Conservation (phyloP, 148 eudicot species). For the Nepenthes mirabilis region DNA sequence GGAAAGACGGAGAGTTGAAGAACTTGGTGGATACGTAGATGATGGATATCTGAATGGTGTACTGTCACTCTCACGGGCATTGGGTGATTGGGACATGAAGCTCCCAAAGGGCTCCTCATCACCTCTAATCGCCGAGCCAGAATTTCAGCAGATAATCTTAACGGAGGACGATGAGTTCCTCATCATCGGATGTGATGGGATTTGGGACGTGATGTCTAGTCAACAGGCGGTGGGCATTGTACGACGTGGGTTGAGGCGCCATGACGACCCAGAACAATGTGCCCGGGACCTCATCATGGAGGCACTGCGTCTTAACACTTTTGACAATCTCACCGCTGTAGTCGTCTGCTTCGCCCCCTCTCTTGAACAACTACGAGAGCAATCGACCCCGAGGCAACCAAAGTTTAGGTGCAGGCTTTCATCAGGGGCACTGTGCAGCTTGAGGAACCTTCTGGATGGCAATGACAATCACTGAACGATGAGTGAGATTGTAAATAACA, state of each 20-base stretch:
- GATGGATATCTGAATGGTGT: conserved; percentile 76
- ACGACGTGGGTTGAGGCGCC: conserved; percentile 54
- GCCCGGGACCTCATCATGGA: conserved; percentile 65
- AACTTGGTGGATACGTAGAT: conserved; percentile 57
- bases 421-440: conserved; percentile 42
- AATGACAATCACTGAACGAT: conserved; percentile 20
- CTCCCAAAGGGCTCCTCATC: conserved; percentile 50
- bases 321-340: conserved; percentile 64
- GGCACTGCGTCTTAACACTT: conserved; percentile 55
- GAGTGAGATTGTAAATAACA: neutral
- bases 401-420: conserved; percentile 46
- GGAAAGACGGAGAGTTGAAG: conserved; percentile 50
- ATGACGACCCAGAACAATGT: conserved; percentile 63
- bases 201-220: conserved; percentile 84
- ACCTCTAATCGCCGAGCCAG: conserved; percentile 70
- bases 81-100: conserved; percentile 92
- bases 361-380: conserved; percentile 21
- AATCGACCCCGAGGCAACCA: conserved; percentile 19
- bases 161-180: conserved; percentile 85
- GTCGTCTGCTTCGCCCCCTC: conserved; percentile 45
- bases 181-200: conserved; percentile 74
- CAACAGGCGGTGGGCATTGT: conserved; percentile 69
- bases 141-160: conserved; percentile 38
- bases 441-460: conserved; percentile 41
- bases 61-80: conserved; percentile 56